Percentiles rank a stretch among this genome's conserved stretches.
Conservation (phyloP, 495 filamentous ascomycete species). For the Xylaria scruposa region DNA sequence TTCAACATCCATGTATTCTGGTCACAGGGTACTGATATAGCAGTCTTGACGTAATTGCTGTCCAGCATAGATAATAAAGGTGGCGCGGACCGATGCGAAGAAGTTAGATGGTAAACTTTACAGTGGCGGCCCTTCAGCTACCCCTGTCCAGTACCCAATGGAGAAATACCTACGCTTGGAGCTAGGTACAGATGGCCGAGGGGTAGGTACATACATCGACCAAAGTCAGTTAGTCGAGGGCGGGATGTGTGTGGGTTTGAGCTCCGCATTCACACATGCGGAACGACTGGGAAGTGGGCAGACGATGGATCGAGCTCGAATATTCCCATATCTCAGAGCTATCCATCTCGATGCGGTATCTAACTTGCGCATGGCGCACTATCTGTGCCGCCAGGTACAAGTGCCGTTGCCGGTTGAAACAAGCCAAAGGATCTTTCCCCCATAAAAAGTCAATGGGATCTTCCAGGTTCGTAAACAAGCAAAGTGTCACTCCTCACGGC, state of each 20-base stretch:
- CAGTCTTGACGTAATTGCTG: neutral
- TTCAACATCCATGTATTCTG: neutral
- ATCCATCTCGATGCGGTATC: neutral
- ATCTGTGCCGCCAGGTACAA: slow-evolving; percentile 22
- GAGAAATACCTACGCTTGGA: slow-evolving; percentile 2
- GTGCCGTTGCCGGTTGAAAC: slow-evolving; percentile 24
- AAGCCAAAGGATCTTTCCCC: neutral
- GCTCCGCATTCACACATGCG: too few relatives aligned
- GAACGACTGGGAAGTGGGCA: too few relatives aligned
- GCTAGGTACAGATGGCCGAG: slow-evolving; percentile 16
- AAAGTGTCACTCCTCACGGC: slow-evolving; percentile 3
- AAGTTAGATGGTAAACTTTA: neutral
- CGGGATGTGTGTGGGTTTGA: neutral
- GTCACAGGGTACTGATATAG: neutral
- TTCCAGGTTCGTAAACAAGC: neutral
- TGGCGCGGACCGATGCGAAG: neutral
- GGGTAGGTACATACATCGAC: neutral
- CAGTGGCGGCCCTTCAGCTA: neutral
- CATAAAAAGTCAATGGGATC: neutral
- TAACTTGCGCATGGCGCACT: neutral
- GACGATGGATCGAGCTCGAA: neutral
- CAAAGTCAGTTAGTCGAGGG: slow-evolving; percentile 1
- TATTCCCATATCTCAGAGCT: neutral
- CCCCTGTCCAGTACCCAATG: neutral
- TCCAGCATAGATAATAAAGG: neutral